Percentiles rank a stretch among this genome's conserved stretches.
phyloP scores from a whole-genome alignment of 73 alveolate genomes.

The Paramecium tetraurelia region DNA sequence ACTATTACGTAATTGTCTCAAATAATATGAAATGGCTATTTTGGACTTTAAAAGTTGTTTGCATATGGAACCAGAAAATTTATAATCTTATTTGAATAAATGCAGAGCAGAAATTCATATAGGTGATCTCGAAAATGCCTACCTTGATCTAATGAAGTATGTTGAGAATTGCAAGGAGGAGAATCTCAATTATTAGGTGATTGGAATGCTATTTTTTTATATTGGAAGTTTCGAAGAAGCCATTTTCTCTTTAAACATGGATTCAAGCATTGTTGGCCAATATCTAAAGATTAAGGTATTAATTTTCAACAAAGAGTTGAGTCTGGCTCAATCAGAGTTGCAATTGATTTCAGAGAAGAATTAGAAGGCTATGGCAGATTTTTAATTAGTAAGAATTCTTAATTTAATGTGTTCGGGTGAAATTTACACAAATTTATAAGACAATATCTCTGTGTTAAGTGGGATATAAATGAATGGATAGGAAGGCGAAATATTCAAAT shows the following conservation, averaged over 20 bases:
- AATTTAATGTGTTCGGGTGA: background rate
- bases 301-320: constrained; percentile 6
- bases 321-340: background rate
- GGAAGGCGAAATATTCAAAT: background rate
- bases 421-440: background rate
- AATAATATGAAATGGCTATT: constrained; percentile 36
- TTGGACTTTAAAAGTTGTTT: constrained; percentile 52
- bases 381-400: background rate
- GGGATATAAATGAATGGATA: background rate
- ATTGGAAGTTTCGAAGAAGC: constrained; percentile 45
- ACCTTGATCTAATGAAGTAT: background rate
- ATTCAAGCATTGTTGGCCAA: background rate
- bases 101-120: background rate
- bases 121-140: background rate
- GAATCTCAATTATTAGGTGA: background rate
- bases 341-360: background rate
- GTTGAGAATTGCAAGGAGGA: background rate
- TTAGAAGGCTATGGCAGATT: background rate
- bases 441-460: background rate
- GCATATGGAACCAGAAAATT: background rate
- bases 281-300: background rate
- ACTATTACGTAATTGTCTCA: background rate
- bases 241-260: background rate
- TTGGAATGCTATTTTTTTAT: constrained; percentile 11
- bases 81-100: constrained; percentile 32